Base-by-base conservation (phyloP, 2,329 filamentous ascomycete genomes). In the Coccinonectria pachysandricola region DNA sequence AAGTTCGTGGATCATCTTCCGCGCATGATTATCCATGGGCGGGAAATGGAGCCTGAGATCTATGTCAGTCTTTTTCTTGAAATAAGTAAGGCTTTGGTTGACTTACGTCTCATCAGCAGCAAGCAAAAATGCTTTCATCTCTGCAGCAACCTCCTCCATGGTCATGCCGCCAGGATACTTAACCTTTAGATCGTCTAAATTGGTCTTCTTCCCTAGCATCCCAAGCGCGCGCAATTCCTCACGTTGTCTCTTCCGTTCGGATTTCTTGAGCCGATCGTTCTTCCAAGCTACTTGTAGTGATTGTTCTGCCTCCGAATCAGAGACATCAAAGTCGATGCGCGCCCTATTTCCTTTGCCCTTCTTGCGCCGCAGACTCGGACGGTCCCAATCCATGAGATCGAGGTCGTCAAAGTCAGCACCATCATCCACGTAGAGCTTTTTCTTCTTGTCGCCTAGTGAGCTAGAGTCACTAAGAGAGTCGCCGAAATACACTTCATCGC, bases 341-440 rank as follows among this genome's bases (percentile, higher is more conserved):
- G 60, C 64, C 35, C 71, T 69, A 9, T 65, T 63, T 21, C 72
- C 74, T 50, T 81, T 84, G 38, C 68, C 61, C 45, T 73, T 78
- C 35, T 67, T 73, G 22, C 54, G 52, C 29, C 65, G 69, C 5
- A 86, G 52, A 27, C 75, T 84, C 2, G 77, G 75, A 14, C 76
- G 67, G 10, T 81, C 70, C 56, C 81, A 84, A 45, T 93, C 83
- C 78, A 91, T 88, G 22, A 92, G 62, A 46, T 94, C 85, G 37
- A 94, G 78, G n/a, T n/a, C n/a, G n/a, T n/a, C n/a, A n/a, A n/a
- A n/a, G n/a, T n/a, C n/a, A n/a, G n/a, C n/a, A n/a, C n/a, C n/a
- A 7, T 75, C 80, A 34, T 79, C 74, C 34, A 74, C 70, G 2
- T 55, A 56, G 8, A 20, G 16, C 22, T 14, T 15, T 8, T 21